Evolutionary conservation across 2,329 filamentous ascomycete species (phyloP), one percentile per base, ranked within the genome.

Genomic region (Neofusicoccum umdonicola): DNA sequence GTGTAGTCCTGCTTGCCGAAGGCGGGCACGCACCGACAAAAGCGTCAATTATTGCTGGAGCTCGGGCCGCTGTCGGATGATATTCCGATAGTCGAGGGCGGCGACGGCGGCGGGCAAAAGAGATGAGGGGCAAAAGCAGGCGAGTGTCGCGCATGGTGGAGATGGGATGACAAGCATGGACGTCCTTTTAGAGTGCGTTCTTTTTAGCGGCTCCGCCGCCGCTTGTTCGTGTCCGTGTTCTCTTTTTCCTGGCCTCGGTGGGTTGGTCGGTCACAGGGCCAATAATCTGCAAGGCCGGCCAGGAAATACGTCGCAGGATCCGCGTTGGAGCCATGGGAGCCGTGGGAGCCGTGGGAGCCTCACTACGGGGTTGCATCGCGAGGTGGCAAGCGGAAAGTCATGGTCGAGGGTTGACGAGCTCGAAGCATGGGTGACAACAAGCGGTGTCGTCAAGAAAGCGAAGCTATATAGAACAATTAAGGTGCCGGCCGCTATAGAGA

Each of bases 21-120:
- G 37, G 37, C 37, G 37, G 37, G 27, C 27, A 31, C 1, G 27
- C 27, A 31, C 27, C 27, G 27, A 31, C 27, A 31, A 31, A 31
- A 31, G 27, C 27, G 27, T 31, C 27, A 31, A 56, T 27, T 41
- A 27, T 34, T 15, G 35, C 22, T 27, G 52, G 51, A 31, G 54
- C 54, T 58, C 27, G 41, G 54, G 34, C 54, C 39, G 19, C 19
- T 19, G 54, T 58, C 22, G 54, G 44, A 42, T 44, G 54, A 58
- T 58, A 58, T 58, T 44, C 11, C 39, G 54, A 58, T 58, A 58
- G 22, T 58, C 54, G 54, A 58, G 22, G 15, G 54, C 17, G 52
- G 19, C 34, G 22, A 54, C 31, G 9, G 34, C 34, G 48, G 48
- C 19, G 17, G 37, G 3, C 17, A 50, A n/a, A 50, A 34, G 47